Conservation (phyloP, 164 flowering plant genomes). For the Dillenia turbinata region DNA sequence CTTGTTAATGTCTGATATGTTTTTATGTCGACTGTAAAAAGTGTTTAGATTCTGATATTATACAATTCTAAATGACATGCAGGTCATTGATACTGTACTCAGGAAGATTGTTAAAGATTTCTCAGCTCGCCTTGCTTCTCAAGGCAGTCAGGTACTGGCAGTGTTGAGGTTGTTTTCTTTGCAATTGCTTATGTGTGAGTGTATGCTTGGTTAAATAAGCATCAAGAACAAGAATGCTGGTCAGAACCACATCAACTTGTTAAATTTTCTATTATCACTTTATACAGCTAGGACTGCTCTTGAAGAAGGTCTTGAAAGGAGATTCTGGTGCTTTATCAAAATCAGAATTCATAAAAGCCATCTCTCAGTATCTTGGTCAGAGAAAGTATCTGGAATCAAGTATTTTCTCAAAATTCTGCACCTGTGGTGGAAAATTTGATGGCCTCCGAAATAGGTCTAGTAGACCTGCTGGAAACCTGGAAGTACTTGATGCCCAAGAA, state of each 20-base stretch:
- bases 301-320: constrained; percentile 51
- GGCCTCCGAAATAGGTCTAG: constrained; percentile 5
- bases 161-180: background rate
- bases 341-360: constrained; percentile 48
- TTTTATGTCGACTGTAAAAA: too few species aligned
- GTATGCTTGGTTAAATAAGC: too few species aligned
- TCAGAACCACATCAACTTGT: too few species aligned
- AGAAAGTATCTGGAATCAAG: constrained; percentile 31
- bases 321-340: constrained; percentile 36
- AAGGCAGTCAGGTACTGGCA: constrained; percentile 58
- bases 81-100: constrained; percentile 64
- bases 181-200: too few species aligned
- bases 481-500: constrained; percentile 38
- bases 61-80: constrained; percentile 9
- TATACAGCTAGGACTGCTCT: constrained; percentile 54
- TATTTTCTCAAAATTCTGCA: constrained; percentile 49
- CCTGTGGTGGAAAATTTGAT: constrained; percentile 47
- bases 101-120: constrained; percentile 62
- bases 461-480: constrained; percentile 19
- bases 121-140: constrained; percentile 51
- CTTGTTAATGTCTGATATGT: too few species aligned
- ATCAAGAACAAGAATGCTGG: too few species aligned
- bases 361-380: constrained; percentile 45
- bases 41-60: background rate
- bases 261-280: constrained; percentile 1